These are phyloP conservation scores for Tetradesmus obliquus DNA, from an alignment of 139 green algal species.

Conservation along the genomic window DNA sequence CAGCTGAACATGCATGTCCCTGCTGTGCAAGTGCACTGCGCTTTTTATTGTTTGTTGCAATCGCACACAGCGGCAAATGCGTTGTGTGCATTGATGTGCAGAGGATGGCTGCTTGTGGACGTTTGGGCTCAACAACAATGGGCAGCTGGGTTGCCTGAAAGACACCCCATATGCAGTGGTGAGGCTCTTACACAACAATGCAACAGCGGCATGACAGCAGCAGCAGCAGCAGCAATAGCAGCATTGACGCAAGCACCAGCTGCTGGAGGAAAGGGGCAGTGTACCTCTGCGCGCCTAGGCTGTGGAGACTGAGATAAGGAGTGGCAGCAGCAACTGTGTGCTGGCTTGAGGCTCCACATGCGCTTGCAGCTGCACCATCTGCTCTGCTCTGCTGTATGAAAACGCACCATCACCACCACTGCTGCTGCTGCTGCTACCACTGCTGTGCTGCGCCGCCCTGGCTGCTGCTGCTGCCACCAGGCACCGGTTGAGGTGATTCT, in stretches of 20 bases:
- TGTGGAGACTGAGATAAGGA: too few species aligned
- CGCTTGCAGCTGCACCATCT: too few species aligned
- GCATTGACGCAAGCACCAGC: not conserved
- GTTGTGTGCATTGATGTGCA: constrained; percentile 16
- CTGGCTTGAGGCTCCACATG: too few species aligned
- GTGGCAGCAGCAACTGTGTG: too few species aligned
- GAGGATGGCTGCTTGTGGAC: constrained; percentile 73
- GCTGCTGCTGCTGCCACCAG: constrained; percentile 40
- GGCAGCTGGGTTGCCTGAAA: constrained; percentile 70
- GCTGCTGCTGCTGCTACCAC: not conserved
- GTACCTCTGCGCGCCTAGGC: too few species aligned
- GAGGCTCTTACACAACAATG: not conserved
- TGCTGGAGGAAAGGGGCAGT: too few species aligned
- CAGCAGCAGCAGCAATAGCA: not conserved
- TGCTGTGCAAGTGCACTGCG: not conserved
- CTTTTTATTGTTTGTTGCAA: not conserved
- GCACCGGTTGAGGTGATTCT: constrained; percentile 63
- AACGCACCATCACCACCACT: too few species aligned
- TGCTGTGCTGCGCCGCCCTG: too few species aligned
- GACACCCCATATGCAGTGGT: constrained; percentile 57
- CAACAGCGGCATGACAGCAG: not conserved
- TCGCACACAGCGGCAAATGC: too few species aligned
- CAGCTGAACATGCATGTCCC: too few species aligned
- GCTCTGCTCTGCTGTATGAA: too few species aligned
- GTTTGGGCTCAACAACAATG: constrained; percentile 77